Base-by-base conservation (phyloP, 1,284 basidiomycete genomes). In the Baeospora myosura region DNA sequence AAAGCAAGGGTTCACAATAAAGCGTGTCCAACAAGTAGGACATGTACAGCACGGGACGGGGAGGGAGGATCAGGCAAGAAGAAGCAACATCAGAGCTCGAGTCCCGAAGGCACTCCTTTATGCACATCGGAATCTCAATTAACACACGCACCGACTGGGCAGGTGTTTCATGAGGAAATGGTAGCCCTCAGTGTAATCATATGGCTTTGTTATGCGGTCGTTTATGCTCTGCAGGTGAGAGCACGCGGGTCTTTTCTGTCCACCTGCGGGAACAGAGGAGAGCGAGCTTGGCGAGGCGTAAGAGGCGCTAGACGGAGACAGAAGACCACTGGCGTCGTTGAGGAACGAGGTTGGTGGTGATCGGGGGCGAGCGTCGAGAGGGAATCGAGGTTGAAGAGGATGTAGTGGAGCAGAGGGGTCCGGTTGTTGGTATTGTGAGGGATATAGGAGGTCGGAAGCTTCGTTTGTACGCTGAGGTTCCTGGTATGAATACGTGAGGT, bases 121-220 rank as follows among this genome's bases (percentile, higher is more conserved):
- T 52, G 51, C 49, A 53, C 47, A 55, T 51, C 54, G 51, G 53
- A 48, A 55, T 48, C 48, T 54, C 48, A 54, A 57, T 55, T 28
- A 58, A 57, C 42, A 56, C 50, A 78, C 79, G 61, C 61, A 92
- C 88, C 88, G 78, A 52, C 75, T 77, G 36, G 84, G 84, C 41
- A 96, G 70, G 61, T 91, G 87, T 64, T 90, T 88, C 88, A 96
- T 95, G 53, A 96, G 69, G 59, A 87, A 87, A 60, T 95, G 93
- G 60, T 95, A 96, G 16, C 90, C 89, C 64, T 94, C 84, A 11
- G 89, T 93, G 57, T 95, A 95, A 58, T 92, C 88, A 58, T 90
- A 93, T 7, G 88, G 82, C 54, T 76, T 73, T n/a, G 78, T 84
- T 26, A 93, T 77, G 41, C 72, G 74, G 51, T 78, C 71, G 53